A percentile compares a stretch with the other conserved stretches of the same genome.
phyloP scores from a whole-genome alignment of 371 early-diverging fungal species.

The Blakeslea trispora region DNA sequence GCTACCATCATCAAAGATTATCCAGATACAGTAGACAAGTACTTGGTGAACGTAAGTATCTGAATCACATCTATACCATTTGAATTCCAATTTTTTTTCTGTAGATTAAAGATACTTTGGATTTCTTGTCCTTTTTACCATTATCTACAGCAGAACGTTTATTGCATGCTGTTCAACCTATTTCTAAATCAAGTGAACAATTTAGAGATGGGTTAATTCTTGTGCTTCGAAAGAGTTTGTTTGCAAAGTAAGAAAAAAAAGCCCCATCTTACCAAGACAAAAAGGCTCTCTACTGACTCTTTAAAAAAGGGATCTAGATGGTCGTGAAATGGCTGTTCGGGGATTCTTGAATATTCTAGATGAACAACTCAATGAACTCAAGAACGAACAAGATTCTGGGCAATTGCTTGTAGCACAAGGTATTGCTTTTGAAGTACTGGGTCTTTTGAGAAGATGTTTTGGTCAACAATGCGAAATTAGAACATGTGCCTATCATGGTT shows the following conservation, averaged over 20 bases:
- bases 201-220: constrained; percentile 63
- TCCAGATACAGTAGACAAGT: constrained; percentile 34
- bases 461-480: constrained; percentile 62
- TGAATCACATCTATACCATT: too few species aligned
- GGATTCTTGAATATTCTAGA: constrained; percentile 56
- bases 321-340: constrained; percentile 57
- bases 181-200: constrained; percentile 46
- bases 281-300: neutral
- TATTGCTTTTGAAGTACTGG: constrained; percentile 55
- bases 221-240: constrained; percentile 61
- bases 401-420: constrained; percentile 20
- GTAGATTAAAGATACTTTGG: constrained; percentile 60
- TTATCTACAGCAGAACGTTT: constrained; percentile 52
- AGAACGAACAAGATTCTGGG: constrained; percentile 5
- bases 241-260: constrained; percentile 54
- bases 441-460: constrained; percentile 59
- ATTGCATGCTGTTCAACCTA: constrained; percentile 51
- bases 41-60: constrained; percentile 36
- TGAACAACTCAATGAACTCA: constrained; percentile 21
- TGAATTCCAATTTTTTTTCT: too few species aligned
- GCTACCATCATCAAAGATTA: constrained; percentile 47
- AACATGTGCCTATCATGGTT: constrained; percentile 48
- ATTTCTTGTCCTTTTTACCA: constrained; percentile 60
- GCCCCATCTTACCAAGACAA: too few species aligned
- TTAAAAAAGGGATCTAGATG: constrained; percentile 57